Percentiles rank a stretch among this genome's conserved stretches.
Evolutionary conservation across 805 yeast species (phyloP).

Genomic region (Ogataea methanolica): DNA sequence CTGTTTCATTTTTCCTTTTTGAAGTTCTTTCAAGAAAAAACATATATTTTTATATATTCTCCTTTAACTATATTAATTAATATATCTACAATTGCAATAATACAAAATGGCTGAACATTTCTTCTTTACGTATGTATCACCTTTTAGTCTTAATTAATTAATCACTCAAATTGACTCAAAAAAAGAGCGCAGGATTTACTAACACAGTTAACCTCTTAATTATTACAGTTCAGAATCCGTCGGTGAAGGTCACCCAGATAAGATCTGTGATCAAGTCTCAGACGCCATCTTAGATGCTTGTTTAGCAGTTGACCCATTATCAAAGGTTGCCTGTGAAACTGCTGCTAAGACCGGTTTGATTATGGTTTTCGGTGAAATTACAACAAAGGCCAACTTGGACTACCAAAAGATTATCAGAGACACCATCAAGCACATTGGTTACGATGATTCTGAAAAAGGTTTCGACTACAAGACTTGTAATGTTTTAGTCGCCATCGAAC

Average conservation of each 20-base stretch:
- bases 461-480: slow-evolving; percentile 99
- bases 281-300: slow-evolving; percentile 99
- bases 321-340: slow-evolving; percentile 99
- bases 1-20: too few species aligned
- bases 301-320: slow-evolving; percentile 89
- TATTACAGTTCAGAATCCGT: slow-evolving; percentile 83
- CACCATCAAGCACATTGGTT: slow-evolving; percentile 97
- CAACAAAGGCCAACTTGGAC: slow-evolving; percentile 93
- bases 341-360: slow-evolving; percentile 99
- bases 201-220: slow-evolving; percentile 4
- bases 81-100: not conserved
- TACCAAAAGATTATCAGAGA: slow-evolving; percentile 97
- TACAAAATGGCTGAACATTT: slow-evolving; percentile 25
- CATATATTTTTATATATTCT: not conserved
- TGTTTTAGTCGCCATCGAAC: slow-evolving; percentile 98
- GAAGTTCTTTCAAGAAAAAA: too few species aligned
- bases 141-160: not conserved
- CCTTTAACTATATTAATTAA: not conserved
- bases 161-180: not conserved
- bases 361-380: slow-evolving; percentile 98
- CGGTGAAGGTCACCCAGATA: slow-evolving; percentile 94
- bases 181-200: not conserved
- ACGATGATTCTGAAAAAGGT: slow-evolving; percentile 93
- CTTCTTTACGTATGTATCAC: slow-evolving; percentile 26
- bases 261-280: slow-evolving; percentile 97